Conservation (phyloP, 2,329 filamentous ascomycete genomes). For the Basipetospora chlamydospora region DNA sequence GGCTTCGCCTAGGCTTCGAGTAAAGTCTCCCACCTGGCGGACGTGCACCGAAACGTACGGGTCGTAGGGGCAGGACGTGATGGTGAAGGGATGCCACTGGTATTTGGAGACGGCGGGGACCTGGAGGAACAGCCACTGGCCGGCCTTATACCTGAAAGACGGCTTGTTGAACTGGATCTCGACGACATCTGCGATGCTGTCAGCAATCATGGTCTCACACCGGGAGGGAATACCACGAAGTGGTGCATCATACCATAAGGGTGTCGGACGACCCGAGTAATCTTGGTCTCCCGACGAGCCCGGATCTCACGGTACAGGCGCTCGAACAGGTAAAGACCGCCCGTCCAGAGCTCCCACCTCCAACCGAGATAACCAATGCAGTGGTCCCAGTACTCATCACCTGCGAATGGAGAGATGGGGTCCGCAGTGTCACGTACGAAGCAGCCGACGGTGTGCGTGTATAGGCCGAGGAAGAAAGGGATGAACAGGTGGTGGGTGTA, state of each 20-base stretch:
- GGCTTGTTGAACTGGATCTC: slow-evolving; percentile 96
- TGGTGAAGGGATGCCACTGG: slow-evolving; percentile 98
- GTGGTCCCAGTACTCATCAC: slow-evolving; percentile 70
- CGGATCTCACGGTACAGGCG: slow-evolving; percentile 85
- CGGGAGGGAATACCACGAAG: too few relatives aligned
- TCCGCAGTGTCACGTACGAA: slow-evolving; percentile 75
- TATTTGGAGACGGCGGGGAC: slow-evolving; percentile 74
- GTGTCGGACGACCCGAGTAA: slow-evolving; percentile 87
- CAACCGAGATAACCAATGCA: slow-evolving; percentile 93
- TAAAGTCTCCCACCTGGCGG: slow-evolving; percentile 94
- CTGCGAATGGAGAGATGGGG: slow-evolving; percentile 72
- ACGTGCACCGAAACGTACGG: slow-evolving; percentile 90
- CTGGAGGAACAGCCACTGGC: slow-evolving; percentile 96
- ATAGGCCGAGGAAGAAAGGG: slow-evolving; percentile 82
- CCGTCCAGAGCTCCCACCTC: slow-evolving; percentile 88
- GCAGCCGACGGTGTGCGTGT: slow-evolving; percentile 90
- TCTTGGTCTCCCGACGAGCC: slow-evolving; percentile 68
- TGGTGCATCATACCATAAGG: slow-evolving; percentile 84
- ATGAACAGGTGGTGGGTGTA: slow-evolving; percentile 99
- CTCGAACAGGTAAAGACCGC: slow-evolving; percentile 73
- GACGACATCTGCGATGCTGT: slow-evolving; percentile 54
- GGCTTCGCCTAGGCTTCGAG: slow-evolving; percentile 79
- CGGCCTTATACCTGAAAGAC: slow-evolving; percentile 94
- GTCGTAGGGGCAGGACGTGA: slow-evolving; percentile 94
- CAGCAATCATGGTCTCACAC: too few relatives aligned